Evolutionary conservation across 345 rosid species (phyloP), one percentile per base, ranked within the genome.

Genomic region (Moringa oleifera): DNA sequence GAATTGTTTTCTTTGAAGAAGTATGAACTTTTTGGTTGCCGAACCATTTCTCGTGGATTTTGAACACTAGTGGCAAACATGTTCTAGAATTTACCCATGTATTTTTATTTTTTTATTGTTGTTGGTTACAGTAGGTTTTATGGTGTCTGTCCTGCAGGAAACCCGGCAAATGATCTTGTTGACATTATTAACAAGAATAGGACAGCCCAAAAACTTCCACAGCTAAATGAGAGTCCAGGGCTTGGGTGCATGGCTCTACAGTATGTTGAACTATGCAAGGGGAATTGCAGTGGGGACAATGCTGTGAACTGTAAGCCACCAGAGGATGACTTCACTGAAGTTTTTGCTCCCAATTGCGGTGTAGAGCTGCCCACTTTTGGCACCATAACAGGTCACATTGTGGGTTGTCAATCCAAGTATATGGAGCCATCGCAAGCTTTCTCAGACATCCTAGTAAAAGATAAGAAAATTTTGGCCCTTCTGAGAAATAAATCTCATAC

Each of bases 231-330:
- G 61, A 91, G 83, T 64, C 97, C 96, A 0, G 96, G 97, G 13
- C 87, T 91, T 17, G 97, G 89, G 57, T 91, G 97, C 78, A 84
- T 88, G 81, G 96, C 97, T 31, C 78, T 86, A 67, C 96, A 86
- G 71, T 91, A 84, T 71, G 84, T 69, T 23, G 83, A 81, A 66
- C 51, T 65, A 36, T 91, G 97, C 87, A 78, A 88, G 71, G 87
- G 80, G 28, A 79, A 81, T 78, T 86, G 94, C 89, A 77, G 73
- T n/a, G 59, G 54, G 51, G 73, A 78, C 75, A 72, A 74, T 17
- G 74, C 80, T 66, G 73, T 72, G 9, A 81, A 68, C 76, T 88
- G 94, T 73, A 73, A 79, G 24, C 94, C 84, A 51, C 74, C 88
- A 9, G 91, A 83, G 62, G 88, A 73, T 51, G 89, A 88, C 75